Evolutionary conservation across 495 filamentous ascomycete species (phyloP).

Genomic region (Usnea hakonensis): DNA sequence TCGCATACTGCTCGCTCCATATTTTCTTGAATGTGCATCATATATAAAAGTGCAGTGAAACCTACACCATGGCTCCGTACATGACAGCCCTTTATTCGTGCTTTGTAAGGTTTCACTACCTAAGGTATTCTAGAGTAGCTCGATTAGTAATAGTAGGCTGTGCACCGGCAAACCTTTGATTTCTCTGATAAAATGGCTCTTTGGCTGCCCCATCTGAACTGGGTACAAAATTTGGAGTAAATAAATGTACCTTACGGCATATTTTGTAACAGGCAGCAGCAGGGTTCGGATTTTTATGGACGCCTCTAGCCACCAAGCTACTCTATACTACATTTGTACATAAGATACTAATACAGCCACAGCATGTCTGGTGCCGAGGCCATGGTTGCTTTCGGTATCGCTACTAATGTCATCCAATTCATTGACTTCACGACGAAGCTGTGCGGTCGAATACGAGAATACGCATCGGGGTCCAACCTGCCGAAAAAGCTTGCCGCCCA

Average conservation of each 20-base stretch:
- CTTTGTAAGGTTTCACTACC: neutral
- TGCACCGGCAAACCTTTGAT: neutral
- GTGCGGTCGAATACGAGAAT: conserved; percentile 15
- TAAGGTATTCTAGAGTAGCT: neutral
- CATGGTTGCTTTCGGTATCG: conserved; percentile 15
- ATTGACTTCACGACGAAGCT: conserved; percentile 17
- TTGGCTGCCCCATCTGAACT: no score
- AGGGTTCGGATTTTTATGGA: no score
- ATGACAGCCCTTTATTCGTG: neutral
- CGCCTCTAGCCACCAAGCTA: no score
- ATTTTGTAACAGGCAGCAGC: no score
- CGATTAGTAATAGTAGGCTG: neutral
- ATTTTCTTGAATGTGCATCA: no score
- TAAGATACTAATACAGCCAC: neutral
- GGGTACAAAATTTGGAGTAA: no score
- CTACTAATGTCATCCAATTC: conserved; percentile 19
- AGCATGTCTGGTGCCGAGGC: conserved; percentile 15
- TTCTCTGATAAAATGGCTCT: neutral
- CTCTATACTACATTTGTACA: neutral
- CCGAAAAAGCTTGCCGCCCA: conserved; percentile 13
- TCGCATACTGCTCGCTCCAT: neutral
- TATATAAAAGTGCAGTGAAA: neutral
- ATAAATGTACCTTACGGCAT: no score
- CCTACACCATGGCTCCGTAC: neutral
- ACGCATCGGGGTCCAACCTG: conserved; percentile 7